Conservation (phyloP, 306 rosid genomes). For the Benincasa hispida region DNA sequence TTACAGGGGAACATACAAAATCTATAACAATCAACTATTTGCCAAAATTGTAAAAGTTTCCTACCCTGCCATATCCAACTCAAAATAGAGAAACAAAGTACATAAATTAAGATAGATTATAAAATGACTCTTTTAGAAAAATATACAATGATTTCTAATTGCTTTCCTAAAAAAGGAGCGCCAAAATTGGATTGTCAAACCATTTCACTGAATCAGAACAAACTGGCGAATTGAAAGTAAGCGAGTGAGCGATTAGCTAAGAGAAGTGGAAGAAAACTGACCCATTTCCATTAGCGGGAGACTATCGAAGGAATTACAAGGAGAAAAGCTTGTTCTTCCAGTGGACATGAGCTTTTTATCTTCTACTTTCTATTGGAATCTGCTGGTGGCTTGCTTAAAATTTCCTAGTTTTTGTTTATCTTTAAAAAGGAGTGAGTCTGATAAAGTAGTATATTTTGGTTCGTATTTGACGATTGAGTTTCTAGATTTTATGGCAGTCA, state of each 20-base stretch:
- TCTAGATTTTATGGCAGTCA: not conserved
- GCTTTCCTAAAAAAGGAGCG: not conserved
- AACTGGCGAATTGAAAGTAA: not conserved
- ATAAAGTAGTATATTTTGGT: not conserved
- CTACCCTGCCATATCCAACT: not conserved
- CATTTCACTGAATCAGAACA: not conserved
- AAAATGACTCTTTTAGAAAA: not conserved
- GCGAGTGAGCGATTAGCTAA: not conserved
- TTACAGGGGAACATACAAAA: not conserved
- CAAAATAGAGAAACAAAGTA: not conserved
- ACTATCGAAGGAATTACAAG: not conserved
- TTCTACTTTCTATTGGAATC: not conserved
- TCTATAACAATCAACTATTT: not conserved
- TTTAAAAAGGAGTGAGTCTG: no score
- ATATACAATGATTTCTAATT: not conserved
- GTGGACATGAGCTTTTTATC: not conserved
- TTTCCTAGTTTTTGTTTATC: not conserved
- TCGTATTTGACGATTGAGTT: not conserved
- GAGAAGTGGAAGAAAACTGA: not conserved
- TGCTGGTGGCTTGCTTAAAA: not conserved
- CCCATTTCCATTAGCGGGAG: not conserved
- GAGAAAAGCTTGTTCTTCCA: not conserved
- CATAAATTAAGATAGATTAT: not conserved
- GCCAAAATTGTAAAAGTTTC: not conserved
- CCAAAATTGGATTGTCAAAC: not conserved